Evolutionary conservation across 768 basidiomycete species (phyloP).

Genomic region (Leccinellum albellum): DNA sequence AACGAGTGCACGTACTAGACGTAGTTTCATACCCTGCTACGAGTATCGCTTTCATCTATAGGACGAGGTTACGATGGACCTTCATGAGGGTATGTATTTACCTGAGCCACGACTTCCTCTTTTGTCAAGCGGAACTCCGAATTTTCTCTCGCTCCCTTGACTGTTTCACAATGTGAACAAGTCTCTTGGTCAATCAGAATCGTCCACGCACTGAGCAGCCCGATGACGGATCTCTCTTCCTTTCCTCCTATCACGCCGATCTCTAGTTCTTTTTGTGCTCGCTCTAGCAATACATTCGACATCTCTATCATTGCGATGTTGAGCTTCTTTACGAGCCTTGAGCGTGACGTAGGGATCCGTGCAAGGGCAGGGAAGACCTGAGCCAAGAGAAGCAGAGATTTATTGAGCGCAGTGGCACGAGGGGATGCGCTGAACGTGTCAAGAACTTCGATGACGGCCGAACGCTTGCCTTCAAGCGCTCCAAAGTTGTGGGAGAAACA

Average conservation of each 20-base stretch:
- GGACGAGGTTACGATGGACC: not conserved
- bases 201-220: slow-evolving; percentile 16
- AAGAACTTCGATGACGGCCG: slow-evolving; percentile 40
- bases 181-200: not conserved
- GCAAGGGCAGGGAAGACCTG: slow-evolving; percentile 35
- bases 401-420: slow-evolving; percentile 21
- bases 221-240: slow-evolving; percentile 26
- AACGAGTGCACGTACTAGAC: slow-evolving; percentile 10
- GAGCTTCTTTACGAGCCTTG: slow-evolving; percentile 30
- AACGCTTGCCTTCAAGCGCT: slow-evolving; percentile 44
- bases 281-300: slow-evolving; percentile 36
- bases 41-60: slow-evolving; percentile 17
- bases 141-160: slow-evolving; percentile 32
- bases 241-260: slow-evolving; percentile 11
- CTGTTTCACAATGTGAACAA: slow-evolving; percentile 17
- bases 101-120: slow-evolving; percentile 30
- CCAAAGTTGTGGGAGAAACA: slow-evolving; percentile 59
- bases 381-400: slow-evolving; percentile 34
- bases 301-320: slow-evolving; percentile 35
- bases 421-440: slow-evolving; percentile 30
- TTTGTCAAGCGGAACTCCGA: slow-evolving; percentile 23
- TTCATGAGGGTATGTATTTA: not conserved
- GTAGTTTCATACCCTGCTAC: slow-evolving; percentile 22
- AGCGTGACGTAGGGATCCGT: slow-evolving; percentile 35
- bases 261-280: slow-evolving; percentile 33